A percentile compares a stretch with the other conserved stretches of the same genome.
phyloP scores from a whole-genome alignment of 768 basidiomycete genomes.

The Suillus bovinus region DNA sequence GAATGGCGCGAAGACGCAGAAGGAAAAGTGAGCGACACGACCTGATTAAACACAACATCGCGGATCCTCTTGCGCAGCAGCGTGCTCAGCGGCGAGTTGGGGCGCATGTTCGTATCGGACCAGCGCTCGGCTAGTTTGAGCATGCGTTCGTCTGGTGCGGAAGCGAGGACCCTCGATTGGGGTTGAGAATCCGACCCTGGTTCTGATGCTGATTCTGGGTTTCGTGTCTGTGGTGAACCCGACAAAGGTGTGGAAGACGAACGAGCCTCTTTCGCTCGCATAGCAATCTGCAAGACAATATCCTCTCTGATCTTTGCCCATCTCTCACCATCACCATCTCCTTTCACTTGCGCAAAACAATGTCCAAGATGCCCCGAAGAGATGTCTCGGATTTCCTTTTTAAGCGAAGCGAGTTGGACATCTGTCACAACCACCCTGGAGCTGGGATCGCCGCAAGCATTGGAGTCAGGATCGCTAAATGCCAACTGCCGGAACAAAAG shows the following conservation, averaged over 20 bases:
- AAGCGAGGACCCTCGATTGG: conserved; percentile 26
- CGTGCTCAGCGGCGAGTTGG: conserved; percentile 55
- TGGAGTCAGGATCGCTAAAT: conserved; percentile 21
- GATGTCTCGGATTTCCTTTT: conserved; percentile 76
- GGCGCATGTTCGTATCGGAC: conserved; percentile 66
- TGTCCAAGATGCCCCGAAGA: conserved; percentile 57
- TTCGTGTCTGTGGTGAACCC: background rate
- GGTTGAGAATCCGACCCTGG: conserved; percentile 17
- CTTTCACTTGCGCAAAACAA: conserved; percentile 29
- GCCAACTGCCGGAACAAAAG: conserved; percentile 78
- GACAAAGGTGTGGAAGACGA: conserved; percentile 1
- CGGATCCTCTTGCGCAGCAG: conserved; percentile 66
- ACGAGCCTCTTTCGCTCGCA: conserved; percentile 57
- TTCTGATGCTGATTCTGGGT: conserved; percentile 5
- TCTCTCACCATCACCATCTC: conserved; percentile 31
- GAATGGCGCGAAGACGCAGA: conserved; percentile 34
- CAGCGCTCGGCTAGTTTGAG: conserved; percentile 68
- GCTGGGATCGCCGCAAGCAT: background rate
- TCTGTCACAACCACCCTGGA: conserved; percentile 24
- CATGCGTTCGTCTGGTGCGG: conserved; percentile 51
- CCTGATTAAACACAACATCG: conserved; percentile 61
- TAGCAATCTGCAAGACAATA: conserved; percentile 75
- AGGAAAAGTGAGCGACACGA: conserved; percentile 54
- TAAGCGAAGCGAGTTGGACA: conserved; percentile 57
- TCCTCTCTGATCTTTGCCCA: conserved; percentile 61